Conservation (phyloP, 2,329 filamentous ascomycete species). For the Sporothrix pseudoabietina region DNA sequence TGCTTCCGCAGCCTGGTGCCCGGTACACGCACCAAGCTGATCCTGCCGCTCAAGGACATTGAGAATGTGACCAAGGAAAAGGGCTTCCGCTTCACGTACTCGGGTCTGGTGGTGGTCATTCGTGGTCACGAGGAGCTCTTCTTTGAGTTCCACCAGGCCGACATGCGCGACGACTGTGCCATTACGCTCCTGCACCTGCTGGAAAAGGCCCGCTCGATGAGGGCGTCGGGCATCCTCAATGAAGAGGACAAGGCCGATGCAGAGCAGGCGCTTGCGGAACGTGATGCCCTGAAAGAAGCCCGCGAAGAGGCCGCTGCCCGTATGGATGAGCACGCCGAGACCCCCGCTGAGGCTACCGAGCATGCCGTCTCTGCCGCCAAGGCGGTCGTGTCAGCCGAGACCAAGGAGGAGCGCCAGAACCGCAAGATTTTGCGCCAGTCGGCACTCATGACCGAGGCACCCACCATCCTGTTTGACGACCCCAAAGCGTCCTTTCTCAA, state of each 20-base stretch:
- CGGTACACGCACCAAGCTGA: constrained; percentile 87
- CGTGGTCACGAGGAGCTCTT: constrained; percentile 93
- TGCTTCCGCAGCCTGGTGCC: constrained; percentile 92
- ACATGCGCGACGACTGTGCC: constrained; percentile 84
- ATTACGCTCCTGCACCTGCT: constrained; percentile 77
- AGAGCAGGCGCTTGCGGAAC: constrained; percentile 75
- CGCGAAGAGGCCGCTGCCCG: constrained; percentile 55
- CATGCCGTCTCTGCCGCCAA: neutral
- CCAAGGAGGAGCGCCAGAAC: constrained; percentile 39
- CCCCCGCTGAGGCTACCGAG: neutral
- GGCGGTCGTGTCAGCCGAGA: neutral
- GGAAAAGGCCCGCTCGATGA: constrained; percentile 69
- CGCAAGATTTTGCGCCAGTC: constrained; percentile 52
- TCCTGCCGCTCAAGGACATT: constrained; percentile 86
- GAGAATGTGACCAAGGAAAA: constrained; percentile 95
- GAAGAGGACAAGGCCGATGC: constrained; percentile 71
- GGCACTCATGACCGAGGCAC: constrained; percentile 57
- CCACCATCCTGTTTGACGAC: constrained; percentile 86
- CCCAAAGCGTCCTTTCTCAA: constrained; percentile 83
- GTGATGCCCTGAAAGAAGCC: constrained; percentile 76
- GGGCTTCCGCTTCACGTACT: constrained; percentile 88
- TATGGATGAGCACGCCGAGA: constrained; percentile 44
- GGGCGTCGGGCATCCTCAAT: constrained; percentile 68
- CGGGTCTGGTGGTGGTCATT: constrained; percentile 89
- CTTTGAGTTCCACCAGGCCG: constrained; percentile 82